phyloP scores from a whole-genome alignment of 2,329 filamentous ascomycete genomes.

The Emydomyces testavorans region DNA sequence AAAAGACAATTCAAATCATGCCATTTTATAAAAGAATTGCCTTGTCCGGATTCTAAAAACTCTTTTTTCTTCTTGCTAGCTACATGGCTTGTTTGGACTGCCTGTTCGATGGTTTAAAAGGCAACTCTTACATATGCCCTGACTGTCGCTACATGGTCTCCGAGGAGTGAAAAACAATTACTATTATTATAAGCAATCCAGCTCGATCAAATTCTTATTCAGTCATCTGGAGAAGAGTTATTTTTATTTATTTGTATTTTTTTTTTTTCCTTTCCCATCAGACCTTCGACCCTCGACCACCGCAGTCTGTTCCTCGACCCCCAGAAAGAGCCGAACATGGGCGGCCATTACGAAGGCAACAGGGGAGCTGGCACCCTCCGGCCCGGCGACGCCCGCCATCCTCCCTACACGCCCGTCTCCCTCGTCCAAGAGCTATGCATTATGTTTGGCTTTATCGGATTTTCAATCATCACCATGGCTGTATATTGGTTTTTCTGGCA shows the following conservation, averaged over 20 bases:
- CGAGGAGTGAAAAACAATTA: too few species aligned
- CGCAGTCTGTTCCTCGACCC: not conserved
- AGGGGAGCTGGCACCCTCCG: not conserved
- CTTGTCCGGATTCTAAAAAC: too few species aligned
- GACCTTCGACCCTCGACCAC: not conserved
- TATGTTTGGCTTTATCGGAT: constrained; percentile 30
- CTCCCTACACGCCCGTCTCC: constrained; percentile 24
- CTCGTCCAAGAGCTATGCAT: constrained; percentile 30
- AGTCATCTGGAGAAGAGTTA: not conserved
- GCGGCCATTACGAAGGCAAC: not conserved
- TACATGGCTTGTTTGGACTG: too few species aligned
- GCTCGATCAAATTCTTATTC: not conserved
- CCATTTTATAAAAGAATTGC: too few species aligned
- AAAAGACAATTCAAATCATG: too few species aligned
- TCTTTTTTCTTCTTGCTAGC: too few species aligned
- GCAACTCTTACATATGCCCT: too few species aligned
- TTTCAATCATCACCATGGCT: constrained; percentile 26
- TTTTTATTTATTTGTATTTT: too few species aligned
- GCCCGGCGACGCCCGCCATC: constrained; percentile 6
- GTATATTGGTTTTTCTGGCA: constrained; percentile 29
- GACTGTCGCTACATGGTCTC: too few species aligned
- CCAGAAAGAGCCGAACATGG: not conserved
- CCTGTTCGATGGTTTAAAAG: too few species aligned
- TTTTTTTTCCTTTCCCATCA: too few species aligned
- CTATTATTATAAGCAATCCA: too few species aligned